phyloP scores from a whole-genome alignment of 331 rosid species.

The Cydonia oblonga region DNA sequence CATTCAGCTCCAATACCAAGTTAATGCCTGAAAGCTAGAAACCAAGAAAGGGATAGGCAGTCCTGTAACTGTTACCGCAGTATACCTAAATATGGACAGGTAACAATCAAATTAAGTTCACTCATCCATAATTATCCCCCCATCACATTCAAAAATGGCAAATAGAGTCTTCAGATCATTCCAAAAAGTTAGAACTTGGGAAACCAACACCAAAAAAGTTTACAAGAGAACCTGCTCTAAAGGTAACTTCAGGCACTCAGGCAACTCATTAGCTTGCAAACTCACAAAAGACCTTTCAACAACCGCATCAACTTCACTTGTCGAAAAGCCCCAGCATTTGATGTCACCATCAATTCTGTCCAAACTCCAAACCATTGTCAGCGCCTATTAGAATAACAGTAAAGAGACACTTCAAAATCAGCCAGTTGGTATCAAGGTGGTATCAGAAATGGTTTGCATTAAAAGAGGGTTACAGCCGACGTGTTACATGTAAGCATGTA shows the following conservation, averaged over 20 bases:
- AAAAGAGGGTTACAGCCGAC: background rate
- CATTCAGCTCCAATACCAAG: background rate
- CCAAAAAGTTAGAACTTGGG: background rate
- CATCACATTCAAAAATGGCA: background rate
- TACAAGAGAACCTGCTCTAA: constrained; percentile 30
- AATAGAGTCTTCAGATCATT: background rate
- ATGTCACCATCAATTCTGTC: constrained; percentile 11
- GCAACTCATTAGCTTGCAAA: constrained; percentile 25
- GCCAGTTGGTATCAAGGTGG: background rate
- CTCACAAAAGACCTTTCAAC: constrained; percentile 24
- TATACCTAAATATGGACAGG: background rate
- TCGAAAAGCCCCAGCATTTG: constrained; percentile 14
- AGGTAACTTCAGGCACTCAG: constrained; percentile 20
- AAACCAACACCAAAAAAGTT: background rate
- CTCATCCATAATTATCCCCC: background rate
- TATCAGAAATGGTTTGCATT: background rate
- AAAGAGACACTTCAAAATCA: background rate
- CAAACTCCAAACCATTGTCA: constrained; percentile 5
- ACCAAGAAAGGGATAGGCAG: background rate
- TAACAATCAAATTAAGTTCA: background rate
- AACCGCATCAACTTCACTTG: constrained; percentile 20
- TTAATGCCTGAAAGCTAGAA: background rate
- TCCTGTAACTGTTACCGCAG: background rate
- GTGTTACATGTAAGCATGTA: background rate
- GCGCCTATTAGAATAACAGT: constrained; percentile 18